A percentile compares a stretch with the other conserved stretches of the same genome.
These are phyloP conservation scores for Fraxinus latifolia DNA, from an alignment of 305 asterid genomes.

Conservation along the genomic window DNA sequence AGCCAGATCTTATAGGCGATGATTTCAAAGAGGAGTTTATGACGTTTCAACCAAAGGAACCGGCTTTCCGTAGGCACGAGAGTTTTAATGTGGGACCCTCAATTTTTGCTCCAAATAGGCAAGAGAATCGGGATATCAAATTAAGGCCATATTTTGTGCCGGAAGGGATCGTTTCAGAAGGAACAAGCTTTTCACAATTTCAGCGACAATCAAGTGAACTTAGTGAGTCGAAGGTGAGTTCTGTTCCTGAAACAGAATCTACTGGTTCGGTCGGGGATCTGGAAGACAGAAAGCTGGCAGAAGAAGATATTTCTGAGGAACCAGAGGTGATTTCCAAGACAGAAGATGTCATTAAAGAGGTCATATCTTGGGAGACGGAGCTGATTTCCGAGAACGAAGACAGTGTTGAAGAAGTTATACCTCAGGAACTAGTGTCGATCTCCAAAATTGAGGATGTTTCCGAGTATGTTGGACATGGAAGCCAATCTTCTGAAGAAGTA, in stretches of 20 bases:
- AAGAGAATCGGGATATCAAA: slow-evolving; percentile 28
- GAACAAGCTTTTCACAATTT: slow-evolving; percentile 29
- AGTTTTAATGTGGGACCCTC: slow-evolving; percentile 39
- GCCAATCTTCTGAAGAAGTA: slow-evolving; percentile 59
- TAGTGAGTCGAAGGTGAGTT: slow-evolving; percentile 41
- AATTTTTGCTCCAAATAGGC: slow-evolving; percentile 32
- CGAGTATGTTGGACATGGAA: slow-evolving; percentile 59
- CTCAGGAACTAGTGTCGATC: slow-evolving; percentile 28
- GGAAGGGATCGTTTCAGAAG: slow-evolving; percentile 30
- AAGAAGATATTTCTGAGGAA: slow-evolving; percentile 27
- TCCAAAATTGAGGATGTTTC: slow-evolving; percentile 38
- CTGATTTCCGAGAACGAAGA: slow-evolving; percentile 18
- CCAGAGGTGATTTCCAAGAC: neutral
- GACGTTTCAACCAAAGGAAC: slow-evolving; percentile 30
- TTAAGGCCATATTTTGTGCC: slow-evolving; percentile 50
- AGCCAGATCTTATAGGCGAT: slow-evolving; percentile 22
- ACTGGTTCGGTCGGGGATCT: slow-evolving; percentile 37
- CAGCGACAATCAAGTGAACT: slow-evolving; percentile 35
- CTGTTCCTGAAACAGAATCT: slow-evolving; percentile 42
- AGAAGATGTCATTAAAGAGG: slow-evolving; percentile 26
- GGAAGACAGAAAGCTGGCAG: slow-evolving; percentile 31
- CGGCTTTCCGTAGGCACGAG: slow-evolving; percentile 40
- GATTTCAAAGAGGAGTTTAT: slow-evolving; percentile 30
- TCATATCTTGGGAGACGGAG: slow-evolving; percentile 17
- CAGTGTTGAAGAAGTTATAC: slow-evolving; percentile 24